A percentile compares a stretch with the other conserved stretches of the same genome.
phyloP scores from a whole-genome alignment of 2,329 filamentous ascomycete genomes.

The Cladophialophora immunda region DNA sequence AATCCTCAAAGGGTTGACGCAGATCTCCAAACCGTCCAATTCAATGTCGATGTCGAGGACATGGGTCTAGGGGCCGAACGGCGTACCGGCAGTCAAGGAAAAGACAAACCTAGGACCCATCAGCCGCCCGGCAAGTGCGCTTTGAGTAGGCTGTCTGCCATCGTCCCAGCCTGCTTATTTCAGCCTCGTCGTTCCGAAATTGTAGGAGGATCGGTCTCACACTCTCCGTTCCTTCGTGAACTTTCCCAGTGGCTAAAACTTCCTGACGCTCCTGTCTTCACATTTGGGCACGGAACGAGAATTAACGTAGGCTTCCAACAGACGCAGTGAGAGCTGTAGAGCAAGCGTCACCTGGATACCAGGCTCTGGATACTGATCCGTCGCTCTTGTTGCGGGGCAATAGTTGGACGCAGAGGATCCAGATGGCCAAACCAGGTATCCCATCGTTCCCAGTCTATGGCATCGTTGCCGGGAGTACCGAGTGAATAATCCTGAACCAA shows the following conservation, averaged over 20 bases:
- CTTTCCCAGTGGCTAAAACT: constrained; percentile 65
- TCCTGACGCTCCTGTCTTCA: constrained; percentile 70
- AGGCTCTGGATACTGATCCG: neutral
- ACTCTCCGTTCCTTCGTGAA: constrained; percentile 67
- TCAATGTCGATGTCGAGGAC: constrained; percentile 67
- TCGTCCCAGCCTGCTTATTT: neutral
- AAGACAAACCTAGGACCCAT: too few species aligned
- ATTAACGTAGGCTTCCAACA: constrained; percentile 72
- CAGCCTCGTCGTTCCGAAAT: constrained; percentile 53
- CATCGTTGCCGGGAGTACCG: constrained; percentile 30
- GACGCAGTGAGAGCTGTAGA: constrained; percentile 68
- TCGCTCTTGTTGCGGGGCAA: neutral
- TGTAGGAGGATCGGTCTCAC: constrained; percentile 67
- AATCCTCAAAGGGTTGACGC: constrained; percentile 57
- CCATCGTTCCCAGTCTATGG: constrained; percentile 43
- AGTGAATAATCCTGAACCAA: constrained; percentile 38
- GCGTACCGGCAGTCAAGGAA: constrained; percentile 83
- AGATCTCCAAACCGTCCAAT: too few species aligned
- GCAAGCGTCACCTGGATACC: neutral
- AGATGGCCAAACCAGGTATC: constrained; percentile 42
- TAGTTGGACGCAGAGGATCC: constrained; percentile 11
- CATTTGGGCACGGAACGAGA: constrained; percentile 72
- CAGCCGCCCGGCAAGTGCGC: too few species aligned
- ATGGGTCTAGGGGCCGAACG: constrained; percentile 78
- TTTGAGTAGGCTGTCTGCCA: neutral